Conservation (phyloP, 2,329 filamentous ascomycete species). For the Ascochyta clinopodiicola region DNA sequence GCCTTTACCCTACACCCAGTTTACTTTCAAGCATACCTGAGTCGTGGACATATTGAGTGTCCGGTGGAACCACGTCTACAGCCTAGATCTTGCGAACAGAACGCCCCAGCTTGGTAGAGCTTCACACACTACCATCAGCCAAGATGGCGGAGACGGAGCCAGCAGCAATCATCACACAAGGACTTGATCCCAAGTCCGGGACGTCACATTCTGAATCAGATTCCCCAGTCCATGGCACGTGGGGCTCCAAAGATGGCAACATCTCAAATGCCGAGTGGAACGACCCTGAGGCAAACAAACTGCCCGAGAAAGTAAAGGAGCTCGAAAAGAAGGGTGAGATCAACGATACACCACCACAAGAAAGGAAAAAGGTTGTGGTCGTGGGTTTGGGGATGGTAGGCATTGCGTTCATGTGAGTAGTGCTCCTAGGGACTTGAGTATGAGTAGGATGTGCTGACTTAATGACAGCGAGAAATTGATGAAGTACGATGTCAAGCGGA, state of each 20-base stretch:
- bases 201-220: conserved; percentile 30
- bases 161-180: conserved; percentile 39
- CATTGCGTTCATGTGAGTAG: conserved; percentile 82
- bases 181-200: conserved; percentile 43
- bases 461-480: conserved; percentile 80
- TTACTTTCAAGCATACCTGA: background rate
- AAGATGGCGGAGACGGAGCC: conserved; percentile 25
- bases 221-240: conserved; percentile 35
- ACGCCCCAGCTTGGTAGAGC: conserved; percentile 5
- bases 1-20: background rate
- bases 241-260: conserved; percentile 37
- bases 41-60: background rate
- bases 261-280: conserved; percentile 56
- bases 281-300: conserved; percentile 53
- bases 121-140: background rate
- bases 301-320: conserved; percentile 52
- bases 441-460: background rate
- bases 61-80: background rate
- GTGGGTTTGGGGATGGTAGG: conserved; percentile 93
- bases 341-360: conserved; percentile 31
- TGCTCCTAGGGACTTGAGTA: background rate
- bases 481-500: conserved; percentile 77
- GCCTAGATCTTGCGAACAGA: background rate
- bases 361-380: conserved; percentile 74
- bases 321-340: conserved; percentile 38